Base-by-base conservation (phyloP, 352 stramenopile genomes). In the Phytophthora nicotianae region DNA sequence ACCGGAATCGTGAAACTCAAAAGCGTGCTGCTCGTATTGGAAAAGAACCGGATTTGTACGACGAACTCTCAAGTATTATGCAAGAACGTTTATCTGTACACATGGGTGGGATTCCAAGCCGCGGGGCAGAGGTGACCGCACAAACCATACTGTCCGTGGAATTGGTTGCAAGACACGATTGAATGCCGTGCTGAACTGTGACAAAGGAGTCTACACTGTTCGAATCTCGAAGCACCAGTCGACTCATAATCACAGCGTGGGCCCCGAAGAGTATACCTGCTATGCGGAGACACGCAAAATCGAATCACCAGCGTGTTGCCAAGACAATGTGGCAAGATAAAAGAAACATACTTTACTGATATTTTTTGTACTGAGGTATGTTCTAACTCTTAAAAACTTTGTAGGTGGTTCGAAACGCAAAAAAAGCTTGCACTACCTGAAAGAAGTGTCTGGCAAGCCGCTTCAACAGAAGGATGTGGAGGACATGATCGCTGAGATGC, bases 401-500 rank as follows among this genome's bases (percentile, higher is more conserved):
- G 26, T 32, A 32, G 26, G 26, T 32, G 26, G 26, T 32, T 32
- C 26, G 26, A 32, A 32, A 32, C 26, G 26, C 26, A 32, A 32
- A 32, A 32, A 32, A 32, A 32, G n/a, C n/a, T 32, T 32, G 8
- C 26, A 8, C 5, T 32, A 32, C 26, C 8, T 32, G 26, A 32
- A 32, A 32, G 26, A 32, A 32, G 26, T 32, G 26, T 32, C 26
- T 32, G 26, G 8, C 26, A 32, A 32, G 26, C 26, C 26, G 26
- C 26, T 32, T 32, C 26, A 32, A 32, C 26, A 4, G 26, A 32
- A 32, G 26, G 26, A 32, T 32, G 26, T 32, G 5, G 20, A 54
- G 3, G 55, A 62, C 19, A 38, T 62, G 23, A 56, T 62, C 13
- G 32, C 35, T 1, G 3, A 62, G 23, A 55, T 62, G 55, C 55